These are phyloP conservation scores for Puccinia coronata DNA, from an alignment of 1,284 basidiomycete genomes.

Conservation along the genomic window DNA sequence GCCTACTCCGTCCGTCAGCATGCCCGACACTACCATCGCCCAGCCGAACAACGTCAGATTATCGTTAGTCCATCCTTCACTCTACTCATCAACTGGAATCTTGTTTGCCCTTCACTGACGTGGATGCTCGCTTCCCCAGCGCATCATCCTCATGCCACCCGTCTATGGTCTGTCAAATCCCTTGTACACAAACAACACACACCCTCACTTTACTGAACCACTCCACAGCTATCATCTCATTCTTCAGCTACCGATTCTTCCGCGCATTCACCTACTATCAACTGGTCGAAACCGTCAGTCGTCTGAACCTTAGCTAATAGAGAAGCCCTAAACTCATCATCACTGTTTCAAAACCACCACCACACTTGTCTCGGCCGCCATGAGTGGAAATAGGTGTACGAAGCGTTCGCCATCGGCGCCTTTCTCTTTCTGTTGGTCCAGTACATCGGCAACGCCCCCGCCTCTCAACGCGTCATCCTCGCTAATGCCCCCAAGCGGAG, in stretches of 20 bases:
- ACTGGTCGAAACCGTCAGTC: slow-evolving; percentile 29
- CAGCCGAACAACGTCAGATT: slow-evolving; percentile 47
- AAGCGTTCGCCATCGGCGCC: slow-evolving; percentile 45
- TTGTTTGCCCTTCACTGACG: neutral
- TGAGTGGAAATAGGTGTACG: too few species aligned
- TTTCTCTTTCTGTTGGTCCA: slow-evolving; percentile 49
- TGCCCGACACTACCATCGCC: slow-evolving; percentile 16
- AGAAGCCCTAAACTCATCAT: neutral
- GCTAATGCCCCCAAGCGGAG: slow-evolving; percentile 31
- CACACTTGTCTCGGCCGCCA: too few species aligned
- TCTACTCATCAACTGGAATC: neutral
- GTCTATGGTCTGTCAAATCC: slow-evolving; percentile 33
- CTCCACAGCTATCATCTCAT: slow-evolving; percentile 71
- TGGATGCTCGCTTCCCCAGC: too few species aligned
- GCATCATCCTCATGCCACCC: slow-evolving; percentile 45
- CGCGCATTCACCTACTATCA: slow-evolving; percentile 63
- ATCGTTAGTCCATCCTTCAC: slow-evolving; percentile 7
- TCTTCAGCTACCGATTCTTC: slow-evolving; percentile 83
- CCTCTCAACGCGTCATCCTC: slow-evolving; percentile 17
- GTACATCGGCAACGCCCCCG: slow-evolving; percentile 41
- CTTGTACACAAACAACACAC: neutral
- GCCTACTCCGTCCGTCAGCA: slow-evolving; percentile 25
- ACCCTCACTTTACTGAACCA: neutral
- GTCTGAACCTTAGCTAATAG: neutral
- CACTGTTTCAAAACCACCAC: neutral